Evolutionary conservation across 2,329 filamentous ascomycete genomes (phyloP), one percentile per base, ranked within the genome.

Genomic region (Dothideomycetidae sp.): DNA sequence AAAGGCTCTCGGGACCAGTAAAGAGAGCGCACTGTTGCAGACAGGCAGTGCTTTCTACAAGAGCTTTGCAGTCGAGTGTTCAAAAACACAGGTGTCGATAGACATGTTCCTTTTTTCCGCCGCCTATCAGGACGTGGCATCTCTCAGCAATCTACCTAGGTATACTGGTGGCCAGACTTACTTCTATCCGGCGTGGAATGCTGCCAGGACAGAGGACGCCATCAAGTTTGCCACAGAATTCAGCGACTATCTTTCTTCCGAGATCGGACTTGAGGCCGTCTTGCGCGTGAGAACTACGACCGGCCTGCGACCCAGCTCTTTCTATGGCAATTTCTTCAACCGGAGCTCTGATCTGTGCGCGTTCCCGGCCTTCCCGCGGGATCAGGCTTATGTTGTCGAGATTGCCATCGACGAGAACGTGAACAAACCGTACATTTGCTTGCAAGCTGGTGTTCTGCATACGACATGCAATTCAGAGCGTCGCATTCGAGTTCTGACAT

Each of bases 301-400:
- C 15, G 90, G 90, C 36, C 64, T 98, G 42, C 77, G 90, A 37
- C 96, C 96, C 81, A 93, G 78, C 63, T 86, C 88, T 2, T 98
- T 98, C 63, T 98, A 96, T 59, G 90, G 90, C 48, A 98, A 98
- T 65, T 98, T 98, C 63, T 98, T 98, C 70, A 98, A 96, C 66
- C 75, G 90, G 49, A 93, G 84, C 56, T 94, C 86, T 11, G 90
- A 98, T 62, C 74, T 98, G 19, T 96, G 90, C 57, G 90, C 90
- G 10, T 98, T 98, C 70, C 90, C 90, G 2, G 86, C 90, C 0
- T 96, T 98, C 67, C 90, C 90, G 19, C 79, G 90, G 54, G 90
- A 98, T 53, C 90, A 98, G 59, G 85, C 82, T 45, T 96, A 96
- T 55, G 90, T 96, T 30, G 88, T 98, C 13, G 90, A 98, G 60